phyloP scores from a whole-genome alignment of 2,329 filamentous ascomycete genomes.

The Chaetothyriales sp. region DNA sequence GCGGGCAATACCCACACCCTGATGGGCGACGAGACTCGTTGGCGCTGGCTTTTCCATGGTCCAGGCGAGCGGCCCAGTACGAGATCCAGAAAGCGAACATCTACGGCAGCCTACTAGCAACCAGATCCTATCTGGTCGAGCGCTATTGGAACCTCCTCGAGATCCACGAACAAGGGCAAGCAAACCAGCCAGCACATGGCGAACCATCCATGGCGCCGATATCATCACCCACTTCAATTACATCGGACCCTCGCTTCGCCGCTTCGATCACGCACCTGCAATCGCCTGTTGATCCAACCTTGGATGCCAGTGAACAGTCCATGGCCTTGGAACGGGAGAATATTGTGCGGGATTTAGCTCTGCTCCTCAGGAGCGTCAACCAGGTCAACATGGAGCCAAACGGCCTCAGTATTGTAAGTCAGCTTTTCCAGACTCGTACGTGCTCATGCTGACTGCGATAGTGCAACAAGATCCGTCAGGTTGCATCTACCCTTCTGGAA shows the following conservation, averaged over 20 bases:
- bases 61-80: slow-evolving; percentile 42
- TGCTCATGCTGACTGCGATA: slow-evolving; percentile 19
- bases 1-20: background rate
- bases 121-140: slow-evolving; percentile 71
- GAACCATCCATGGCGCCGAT: slow-evolving; percentile 12
- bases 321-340: slow-evolving; percentile 63
- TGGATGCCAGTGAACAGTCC: slow-evolving; percentile 23
- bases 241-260: slow-evolving; percentile 6
- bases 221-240: slow-evolving; percentile 11
- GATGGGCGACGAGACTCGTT: slow-evolving; percentile 16
- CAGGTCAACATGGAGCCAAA: slow-evolving; percentile 72
- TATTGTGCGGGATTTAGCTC: slow-evolving; percentile 66
- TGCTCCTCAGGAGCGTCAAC: slow-evolving; percentile 60
- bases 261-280: background rate
- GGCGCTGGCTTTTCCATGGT: slow-evolving; percentile 21
- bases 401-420: slow-evolving; percentile 47
- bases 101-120: slow-evolving; percentile 65
- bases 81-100: slow-evolving; percentile 91
- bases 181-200: slow-evolving; percentile 3
- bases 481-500: slow-evolving; percentile 65
- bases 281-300: slow-evolving; percentile 15
- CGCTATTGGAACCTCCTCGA: slow-evolving; percentile 68
- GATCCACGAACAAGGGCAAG: slow-evolving; percentile 35
- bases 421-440: background rate
- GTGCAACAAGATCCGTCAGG: slow-evolving; percentile 72